Evolutionary conservation across 139 green algal species (phyloP), one percentile per base, ranked within the genome.

Genomic region (Marvania coccoides): DNA sequence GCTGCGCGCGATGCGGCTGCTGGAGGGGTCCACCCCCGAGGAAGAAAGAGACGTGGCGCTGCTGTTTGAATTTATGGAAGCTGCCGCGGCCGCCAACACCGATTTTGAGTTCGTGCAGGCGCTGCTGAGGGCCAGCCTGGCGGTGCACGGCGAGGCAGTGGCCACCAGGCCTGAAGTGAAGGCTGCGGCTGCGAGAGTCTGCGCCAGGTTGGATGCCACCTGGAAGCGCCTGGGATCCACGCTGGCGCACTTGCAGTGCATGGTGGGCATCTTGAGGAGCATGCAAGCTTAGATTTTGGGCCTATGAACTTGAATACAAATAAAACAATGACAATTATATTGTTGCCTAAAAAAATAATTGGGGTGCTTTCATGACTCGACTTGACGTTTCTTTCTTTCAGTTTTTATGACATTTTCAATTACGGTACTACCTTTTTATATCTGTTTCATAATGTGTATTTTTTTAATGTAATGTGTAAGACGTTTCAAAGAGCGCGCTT

Each of bases 101-200:
- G 87, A 95, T 72, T 97, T 90, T 61, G 90, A 97, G 73, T 85
- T 92, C 38, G 62, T 78, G 46, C 76, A 93, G 75, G 73, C 81
- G 2, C 58, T 85, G 37, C 61, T 83, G 26, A 57, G 61, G 26
- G 63, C 73, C 6, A 9, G 61, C 14, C 67, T 81, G 47, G 35
- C 85, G 59, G 67, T 86, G 56, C 87, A 95, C 65, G 86, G 76
- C 14, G 83, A 90, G 7, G 61, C 70, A 5, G 79, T 96, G 10
- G 71, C 79, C 35, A n/a, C 61, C 14, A 55, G 76, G 7, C 42
- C 69, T 2, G 19, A 55, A 40, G 73, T 97, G 65, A 31, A 51
- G 8, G 47, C 55, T 5, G 35, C 51, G 0, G 70, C 72, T 1
- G 12, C 65, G 55, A 28, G 65, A 3, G 19, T 95, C 36, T 70